A percentile compares a stretch with the other conserved stretches of the same genome.
phyloP scores from a whole-genome alignment of 208 protist species.

The Crithidia brevicula region DNA sequence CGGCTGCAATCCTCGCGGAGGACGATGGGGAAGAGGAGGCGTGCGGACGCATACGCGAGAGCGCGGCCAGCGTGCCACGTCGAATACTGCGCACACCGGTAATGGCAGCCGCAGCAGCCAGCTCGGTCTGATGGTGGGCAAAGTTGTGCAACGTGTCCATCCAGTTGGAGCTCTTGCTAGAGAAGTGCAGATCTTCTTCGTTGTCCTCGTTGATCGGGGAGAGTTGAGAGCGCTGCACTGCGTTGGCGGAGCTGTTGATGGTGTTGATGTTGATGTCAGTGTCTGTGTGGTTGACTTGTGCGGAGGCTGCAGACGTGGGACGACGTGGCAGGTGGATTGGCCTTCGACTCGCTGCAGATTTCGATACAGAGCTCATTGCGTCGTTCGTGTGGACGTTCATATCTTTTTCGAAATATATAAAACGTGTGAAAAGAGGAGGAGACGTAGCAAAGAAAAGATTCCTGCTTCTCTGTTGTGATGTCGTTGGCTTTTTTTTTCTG shows the following conservation, averaged over 20 bases:
- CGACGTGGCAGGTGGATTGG: slow-evolving; percentile 1
- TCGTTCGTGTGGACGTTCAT: neutral
- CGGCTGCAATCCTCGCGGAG: too few species aligned
- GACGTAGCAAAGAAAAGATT: neutral
- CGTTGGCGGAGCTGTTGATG: neutral
- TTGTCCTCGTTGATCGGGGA: too few species aligned
- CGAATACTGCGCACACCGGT: neutral
- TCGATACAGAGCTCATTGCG: too few species aligned
- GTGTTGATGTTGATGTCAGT: neutral
- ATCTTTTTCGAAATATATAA: too few species aligned
- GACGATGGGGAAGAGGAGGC: too few species aligned
- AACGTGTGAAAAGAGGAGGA: neutral
- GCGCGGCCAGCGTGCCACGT: neutral
- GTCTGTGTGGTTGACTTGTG: neutral
- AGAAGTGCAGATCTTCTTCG: neutral
- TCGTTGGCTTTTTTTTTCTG: neutral
- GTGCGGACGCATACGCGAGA: neutral
- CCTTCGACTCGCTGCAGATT: neutral
- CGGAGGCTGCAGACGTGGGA: neutral
- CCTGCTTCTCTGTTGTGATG: too few species aligned
- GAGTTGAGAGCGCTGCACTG: too few species aligned
- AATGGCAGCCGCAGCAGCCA: neutral
- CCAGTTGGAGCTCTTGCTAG: neutral
- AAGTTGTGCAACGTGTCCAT: neutral
- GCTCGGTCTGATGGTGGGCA: neutral